Evolutionary conservation across 2,329 filamentous ascomycete species (phyloP).

Genomic region (Trichoderma arundinaceum): DNA sequence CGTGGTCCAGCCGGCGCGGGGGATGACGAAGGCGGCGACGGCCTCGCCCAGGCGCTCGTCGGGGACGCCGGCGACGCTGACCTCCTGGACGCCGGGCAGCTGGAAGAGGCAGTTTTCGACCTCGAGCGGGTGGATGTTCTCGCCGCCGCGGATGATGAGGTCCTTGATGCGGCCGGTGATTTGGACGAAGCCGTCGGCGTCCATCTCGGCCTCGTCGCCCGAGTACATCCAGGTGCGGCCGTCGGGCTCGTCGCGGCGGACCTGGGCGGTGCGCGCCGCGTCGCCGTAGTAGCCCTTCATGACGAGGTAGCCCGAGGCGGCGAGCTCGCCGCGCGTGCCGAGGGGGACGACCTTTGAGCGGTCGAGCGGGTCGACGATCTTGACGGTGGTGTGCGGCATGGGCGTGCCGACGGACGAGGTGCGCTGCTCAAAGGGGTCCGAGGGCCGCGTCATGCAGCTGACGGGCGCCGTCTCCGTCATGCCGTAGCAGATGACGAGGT

Average conservation of each 20-base stretch:
- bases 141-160: constrained; percentile 90
- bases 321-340: constrained; percentile 77
- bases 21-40: constrained; percentile 81
- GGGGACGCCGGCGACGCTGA: constrained; percentile 81
- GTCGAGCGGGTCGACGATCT: constrained; percentile 76
- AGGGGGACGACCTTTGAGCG: constrained; percentile 63
- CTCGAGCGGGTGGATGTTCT: constrained; percentile 95
- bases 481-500: constrained; percentile 92
- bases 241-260: constrained; percentile 55
- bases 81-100: constrained; percentile 73
- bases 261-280: constrained; percentile 69
- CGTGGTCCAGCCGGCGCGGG: constrained; percentile 42
- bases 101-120: constrained; percentile 86
- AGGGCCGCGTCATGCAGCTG: constrained; percentile 79
- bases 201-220: constrained; percentile 89
- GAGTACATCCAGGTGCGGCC: constrained; percentile 80
- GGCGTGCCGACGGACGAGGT: constrained; percentile 78
- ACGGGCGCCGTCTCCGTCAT: constrained; percentile 91
- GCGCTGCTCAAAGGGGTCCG: constrained; percentile 74
- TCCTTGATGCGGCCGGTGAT: constrained; percentile 96
- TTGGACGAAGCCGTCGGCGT: constrained; percentile 78
- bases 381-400: constrained; percentile 78
- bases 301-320: constrained; percentile 80
- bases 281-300: constrained; percentile 95
- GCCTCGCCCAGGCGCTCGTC: constrained; percentile 85